phyloP scores from a whole-genome alignment of 2,329 filamentous ascomycete genomes.

The Hypoxylon sp. region DNA sequence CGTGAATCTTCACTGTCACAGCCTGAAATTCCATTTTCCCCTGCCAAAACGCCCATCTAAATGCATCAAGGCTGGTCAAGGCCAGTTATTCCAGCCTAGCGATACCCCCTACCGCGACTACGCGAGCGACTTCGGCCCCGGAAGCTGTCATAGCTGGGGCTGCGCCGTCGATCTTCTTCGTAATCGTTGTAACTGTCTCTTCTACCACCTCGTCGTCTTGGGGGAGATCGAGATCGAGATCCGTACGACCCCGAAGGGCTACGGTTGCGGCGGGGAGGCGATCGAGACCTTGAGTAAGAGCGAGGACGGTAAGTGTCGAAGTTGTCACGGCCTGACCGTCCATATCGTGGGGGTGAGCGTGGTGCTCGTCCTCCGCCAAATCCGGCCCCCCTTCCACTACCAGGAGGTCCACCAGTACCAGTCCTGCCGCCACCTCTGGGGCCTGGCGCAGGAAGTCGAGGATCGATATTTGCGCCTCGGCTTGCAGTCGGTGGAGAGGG shows the following conservation, averaged over 20 bases:
- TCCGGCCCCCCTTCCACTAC: slow-evolving; percentile 49
- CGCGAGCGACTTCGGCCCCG: slow-evolving; percentile 56
- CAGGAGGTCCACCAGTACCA: slow-evolving; percentile 55
- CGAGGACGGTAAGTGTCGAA: slow-evolving; percentile 72
- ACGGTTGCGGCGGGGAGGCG: slow-evolving; percentile 52
- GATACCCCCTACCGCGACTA: slow-evolving; percentile 55
- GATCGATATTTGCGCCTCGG: slow-evolving; percentile 70
- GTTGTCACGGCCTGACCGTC: slow-evolving; percentile 53
- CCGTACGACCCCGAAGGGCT: slow-evolving; percentile 50
- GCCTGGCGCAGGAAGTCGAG: slow-evolving; percentile 61
- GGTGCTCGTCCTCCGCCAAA: slow-evolving; percentile 50
- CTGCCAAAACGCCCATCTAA: slow-evolving; percentile 14
- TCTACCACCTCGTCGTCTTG: slow-evolving; percentile 51
- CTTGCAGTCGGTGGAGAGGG: slow-evolving; percentile 80
- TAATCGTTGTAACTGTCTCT: slow-evolving; percentile 51
- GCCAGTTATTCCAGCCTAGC: slow-evolving; percentile 41
- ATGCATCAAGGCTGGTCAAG: not conserved
- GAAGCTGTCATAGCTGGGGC: slow-evolving; percentile 63
- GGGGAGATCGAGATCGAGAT: slow-evolving; percentile 54
- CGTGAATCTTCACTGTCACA: slow-evolving; percentile 5
- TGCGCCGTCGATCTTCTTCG: slow-evolving; percentile 58
- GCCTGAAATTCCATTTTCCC: slow-evolving; percentile 15
- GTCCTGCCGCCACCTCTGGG: slow-evolving; percentile 52
- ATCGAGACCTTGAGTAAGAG: slow-evolving; percentile 63
- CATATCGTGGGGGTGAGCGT: slow-evolving; percentile 46